Base-by-base conservation (phyloP, 345 rosid genomes). In the Corchorus olitorius region DNA sequence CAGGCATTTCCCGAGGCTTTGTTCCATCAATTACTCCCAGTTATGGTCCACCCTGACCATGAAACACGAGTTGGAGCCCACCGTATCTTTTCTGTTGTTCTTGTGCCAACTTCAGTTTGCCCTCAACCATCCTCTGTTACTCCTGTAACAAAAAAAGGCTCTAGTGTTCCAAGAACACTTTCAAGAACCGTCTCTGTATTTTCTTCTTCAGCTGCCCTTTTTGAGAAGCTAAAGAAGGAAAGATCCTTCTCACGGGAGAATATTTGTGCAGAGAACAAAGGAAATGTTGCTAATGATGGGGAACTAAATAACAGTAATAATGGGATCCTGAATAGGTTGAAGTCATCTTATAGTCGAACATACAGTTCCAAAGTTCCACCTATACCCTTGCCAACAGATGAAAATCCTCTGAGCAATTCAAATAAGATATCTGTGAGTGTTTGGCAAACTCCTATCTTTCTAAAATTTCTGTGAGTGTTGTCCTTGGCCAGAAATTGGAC, bases 161-260 rank as follows among this genome's bases (percentile, higher is more conserved):
- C 82, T 56, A 87, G 85, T 70, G 86, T 90, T 86, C 83, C 89
- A 59, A 87, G 94, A 78, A 86, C 97, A 8, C 94, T 96, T 61
- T 94, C 97, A 52, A 94, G 98, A 89, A 90, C 93, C 27, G 98
- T 93, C 16, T 96, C 97, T 58, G 99, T 89, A 77, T 96, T 96
- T 85, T 96, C 99, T 85, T 96, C 99, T 58, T 96, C 98, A 15
- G 97, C 98, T 80, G 99, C 99, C 73, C 94, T 96, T 76, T 94
- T 94, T 77, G 94, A 96, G 83, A 94, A 96, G 93, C 83, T 92
- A 70, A 87, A 77, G 84, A 89, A 79, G 60, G 93, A 85, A 20
- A 96, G 86, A 81, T 59, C 86, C 73, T 77, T 79, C 20, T 78
- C 80, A 0, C 83, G 75, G 80, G 84, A 82, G 76, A 73, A 59